A percentile compares a stretch with the other conserved stretches of the same genome.
phyloP scores from a whole-genome alignment of 2,329 filamentous ascomycete species.

The Xylaria sp. region DNA sequence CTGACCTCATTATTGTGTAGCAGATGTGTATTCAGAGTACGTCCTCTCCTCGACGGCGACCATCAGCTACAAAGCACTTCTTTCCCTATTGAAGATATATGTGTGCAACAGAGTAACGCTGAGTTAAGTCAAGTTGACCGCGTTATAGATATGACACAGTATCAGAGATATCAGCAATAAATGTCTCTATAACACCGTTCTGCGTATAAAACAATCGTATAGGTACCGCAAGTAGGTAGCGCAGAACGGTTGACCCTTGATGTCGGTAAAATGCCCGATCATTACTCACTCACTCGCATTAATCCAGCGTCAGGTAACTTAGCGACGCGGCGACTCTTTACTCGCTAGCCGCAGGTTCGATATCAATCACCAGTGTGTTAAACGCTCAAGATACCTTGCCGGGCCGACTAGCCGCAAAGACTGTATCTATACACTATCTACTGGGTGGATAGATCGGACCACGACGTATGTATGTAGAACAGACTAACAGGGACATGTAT shows the following conservation, averaged over 20 bases:
- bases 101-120: neutral
- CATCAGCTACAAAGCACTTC: neutral
- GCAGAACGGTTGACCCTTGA: conserved; percentile 5
- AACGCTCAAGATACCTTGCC: conserved; percentile 1
- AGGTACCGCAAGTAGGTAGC: neutral
- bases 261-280: neutral
- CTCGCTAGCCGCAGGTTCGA: neutral
- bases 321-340: neutral
- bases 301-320: neutral
- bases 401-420: conserved; percentile 16
- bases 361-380: neutral
- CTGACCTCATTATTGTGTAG: conserved; percentile 1
- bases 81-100: neutral
- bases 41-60: neutral
- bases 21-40: conserved; percentile 6
- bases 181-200: neutral
- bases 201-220: neutral
- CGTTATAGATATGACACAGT: neutral
- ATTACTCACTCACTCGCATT: neutral
- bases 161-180: neutral
- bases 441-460: neutral
- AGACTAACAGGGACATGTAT: conserved; percentile 13
- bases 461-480: no score
- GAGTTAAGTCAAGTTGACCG: neutral
- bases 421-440: neutral